Conservation (phyloP, 768 basidiomycete species). For the Vishniacozyma victoriae region DNA sequence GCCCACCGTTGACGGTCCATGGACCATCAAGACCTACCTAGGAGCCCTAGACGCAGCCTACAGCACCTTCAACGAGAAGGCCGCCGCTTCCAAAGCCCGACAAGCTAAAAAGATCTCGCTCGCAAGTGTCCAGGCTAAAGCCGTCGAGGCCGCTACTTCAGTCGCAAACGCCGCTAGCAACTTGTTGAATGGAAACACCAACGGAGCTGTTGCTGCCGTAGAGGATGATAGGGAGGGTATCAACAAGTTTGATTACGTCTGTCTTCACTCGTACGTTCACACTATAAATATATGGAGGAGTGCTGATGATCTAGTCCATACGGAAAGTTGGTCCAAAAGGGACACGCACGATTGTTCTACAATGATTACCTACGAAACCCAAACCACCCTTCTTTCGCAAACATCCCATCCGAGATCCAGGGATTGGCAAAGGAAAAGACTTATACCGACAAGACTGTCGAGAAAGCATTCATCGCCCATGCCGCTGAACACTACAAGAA, state of each 20-base stretch:
- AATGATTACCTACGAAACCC: slow-evolving; percentile 80
- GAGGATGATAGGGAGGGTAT: slow-evolving; percentile 54
- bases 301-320: slow-evolving; percentile 63
- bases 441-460: slow-evolving; percentile 86
- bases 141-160: slow-evolving; percentile 40
- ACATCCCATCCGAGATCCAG: slow-evolving; percentile 64
- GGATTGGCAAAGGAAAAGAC: slow-evolving; percentile 62
- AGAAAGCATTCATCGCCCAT: slow-evolving; percentile 83
- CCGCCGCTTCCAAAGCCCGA: slow-evolving; percentile 52
- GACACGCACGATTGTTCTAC: slow-evolving; percentile 71
- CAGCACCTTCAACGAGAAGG: slow-evolving; percentile 73
- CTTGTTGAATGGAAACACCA: slow-evolving; percentile 46
- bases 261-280: slow-evolving; percentile 67
- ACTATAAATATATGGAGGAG: background rate
- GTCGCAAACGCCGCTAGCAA: slow-evolving; percentile 29
- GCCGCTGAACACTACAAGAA: slow-evolving; percentile 68
- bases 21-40: slow-evolving; percentile 91
- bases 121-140: slow-evolving; percentile 47
- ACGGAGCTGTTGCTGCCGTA: slow-evolving; percentile 47
- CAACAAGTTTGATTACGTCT: slow-evolving; percentile 80
- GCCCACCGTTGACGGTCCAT: slow-evolving; percentile 94
- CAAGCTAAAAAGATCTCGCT: slow-evolving; percentile 51
- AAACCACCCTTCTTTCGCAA: slow-evolving; percentile 55
- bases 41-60: slow-evolving; percentile 89
- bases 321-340: slow-evolving; percentile 98